These are phyloP conservation scores for Phytophthora sp. DNA, from an alignment of 352 stramenopile genomes.

Conservation along the genomic window DNA sequence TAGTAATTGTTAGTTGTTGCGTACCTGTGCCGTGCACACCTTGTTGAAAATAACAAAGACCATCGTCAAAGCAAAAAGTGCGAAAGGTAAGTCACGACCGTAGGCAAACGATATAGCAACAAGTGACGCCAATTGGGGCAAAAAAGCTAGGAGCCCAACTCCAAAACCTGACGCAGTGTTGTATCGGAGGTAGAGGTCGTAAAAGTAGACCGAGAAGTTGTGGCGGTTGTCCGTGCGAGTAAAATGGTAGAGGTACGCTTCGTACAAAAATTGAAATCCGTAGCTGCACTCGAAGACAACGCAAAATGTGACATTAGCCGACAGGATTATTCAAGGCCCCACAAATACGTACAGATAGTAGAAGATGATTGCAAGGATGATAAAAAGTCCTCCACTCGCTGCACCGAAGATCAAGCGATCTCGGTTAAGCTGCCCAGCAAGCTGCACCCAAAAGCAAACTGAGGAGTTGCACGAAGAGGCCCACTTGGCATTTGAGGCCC, in stretches of 20 bases:
- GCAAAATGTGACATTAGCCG: no score
- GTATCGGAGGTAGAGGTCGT: conserved; percentile 98
- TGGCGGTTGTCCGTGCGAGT: conserved; percentile 98
- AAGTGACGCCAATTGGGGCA: conserved; percentile 83
- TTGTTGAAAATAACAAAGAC: conserved; percentile 99
- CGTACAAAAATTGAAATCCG: conserved; percentile 94
- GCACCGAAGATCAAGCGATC: conserved; percentile 91
- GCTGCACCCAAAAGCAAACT: conserved; percentile 57
- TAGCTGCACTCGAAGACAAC: conserved; percentile 46
- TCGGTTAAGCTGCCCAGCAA: conserved; percentile 61
- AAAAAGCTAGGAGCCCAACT: conserved; percentile 82
- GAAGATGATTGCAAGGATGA: conserved; percentile 80
- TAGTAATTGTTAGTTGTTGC: background rate
- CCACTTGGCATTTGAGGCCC: conserved; percentile 52
- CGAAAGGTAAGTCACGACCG: conserved; percentile 91
- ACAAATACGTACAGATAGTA: conserved; percentile 84
- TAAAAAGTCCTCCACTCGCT: conserved; percentile 88
- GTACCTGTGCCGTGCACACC: conserved; percentile 88
- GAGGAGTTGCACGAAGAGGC: conserved; percentile 53
- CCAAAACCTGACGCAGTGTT: conserved; percentile 77
- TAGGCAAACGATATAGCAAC: conserved; percentile 75
- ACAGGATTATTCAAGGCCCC: no score
- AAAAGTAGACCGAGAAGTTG: conserved; percentile 99
- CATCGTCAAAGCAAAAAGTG: conserved; percentile 97
- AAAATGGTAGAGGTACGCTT: conserved; percentile 99